Conservation (phyloP, 2,329 filamentous ascomycete species). For the Cercospora sp. region DNA sequence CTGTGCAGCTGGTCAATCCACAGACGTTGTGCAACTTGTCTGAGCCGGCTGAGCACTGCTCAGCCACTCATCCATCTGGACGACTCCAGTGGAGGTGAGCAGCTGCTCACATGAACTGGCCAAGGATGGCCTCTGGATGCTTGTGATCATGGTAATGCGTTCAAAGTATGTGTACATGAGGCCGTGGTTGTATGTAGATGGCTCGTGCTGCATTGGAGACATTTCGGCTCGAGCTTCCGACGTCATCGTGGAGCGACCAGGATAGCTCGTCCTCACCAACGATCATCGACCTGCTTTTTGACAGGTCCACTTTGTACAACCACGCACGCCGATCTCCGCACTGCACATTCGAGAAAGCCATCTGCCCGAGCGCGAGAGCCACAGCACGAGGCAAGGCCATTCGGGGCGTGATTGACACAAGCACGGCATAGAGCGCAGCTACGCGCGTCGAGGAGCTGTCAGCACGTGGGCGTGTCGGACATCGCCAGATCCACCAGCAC, state of each 20-base stretch:
- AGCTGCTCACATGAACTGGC: too few species aligned
- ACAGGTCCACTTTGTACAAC: conserved; percentile 11
- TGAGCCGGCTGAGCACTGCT: too few species aligned
- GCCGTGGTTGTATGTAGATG: too few species aligned
- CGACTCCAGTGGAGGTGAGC: too few species aligned
- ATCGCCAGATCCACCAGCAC: neutral
- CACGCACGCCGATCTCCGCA: neutral
- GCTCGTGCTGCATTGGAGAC: neutral
- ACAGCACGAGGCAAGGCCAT: neutral
- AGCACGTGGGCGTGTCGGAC: neutral
- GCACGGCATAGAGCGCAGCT: neutral
- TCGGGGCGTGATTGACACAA: neutral
- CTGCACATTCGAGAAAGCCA: neutral
- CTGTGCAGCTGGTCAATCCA: too few species aligned
- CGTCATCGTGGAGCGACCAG: neutral
- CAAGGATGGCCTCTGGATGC: too few species aligned
- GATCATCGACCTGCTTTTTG: conserved; percentile 8
- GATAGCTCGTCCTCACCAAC: conserved; percentile 5
- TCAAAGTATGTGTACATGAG: too few species aligned
- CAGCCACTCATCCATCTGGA: too few species aligned
- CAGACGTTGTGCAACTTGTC: too few species aligned
- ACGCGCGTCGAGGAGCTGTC: neutral
- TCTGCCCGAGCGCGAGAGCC: neutral
- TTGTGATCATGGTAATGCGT: too few species aligned
- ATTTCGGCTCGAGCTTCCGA: conserved; percentile 5